These are phyloP conservation scores for Nitzschia sp. DNA, from an alignment of 108 stramenopile genomes.

Conservation along the genomic window DNA sequence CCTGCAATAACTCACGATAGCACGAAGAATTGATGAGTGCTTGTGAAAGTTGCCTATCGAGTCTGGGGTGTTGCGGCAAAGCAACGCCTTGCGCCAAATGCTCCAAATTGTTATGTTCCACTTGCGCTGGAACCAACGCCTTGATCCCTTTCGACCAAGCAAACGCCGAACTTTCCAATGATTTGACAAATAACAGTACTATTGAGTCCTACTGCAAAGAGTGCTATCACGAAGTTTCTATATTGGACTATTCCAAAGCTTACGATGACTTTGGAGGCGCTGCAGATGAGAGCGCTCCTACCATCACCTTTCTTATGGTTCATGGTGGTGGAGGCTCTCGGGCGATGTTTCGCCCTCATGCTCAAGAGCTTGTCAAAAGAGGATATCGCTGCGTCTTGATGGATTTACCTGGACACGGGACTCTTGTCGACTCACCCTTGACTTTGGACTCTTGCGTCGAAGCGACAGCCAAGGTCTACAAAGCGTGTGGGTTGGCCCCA, in stretches of 20 bases:
- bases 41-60: neutral
- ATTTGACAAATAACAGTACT: too few species aligned
- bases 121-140: conserved; percentile 4
- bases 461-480: conserved; percentile 31
- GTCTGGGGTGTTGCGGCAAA: neutral
- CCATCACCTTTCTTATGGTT: conserved; percentile 33
- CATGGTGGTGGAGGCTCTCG: conserved; percentile 46
- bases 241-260: conserved; percentile 37
- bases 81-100: conserved; percentile 2
- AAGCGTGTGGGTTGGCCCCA: neutral
- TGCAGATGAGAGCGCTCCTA: neutral
- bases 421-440: conserved; percentile 38
- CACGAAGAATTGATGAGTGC: too few species aligned
- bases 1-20: too few species aligned
- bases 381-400: conserved; percentile 20
- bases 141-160: conserved; percentile 2
- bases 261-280: conserved; percentile 37
- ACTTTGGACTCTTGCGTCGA: too few species aligned
- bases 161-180: conserved; percentile 2
- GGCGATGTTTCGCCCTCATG: conserved; percentile 41
- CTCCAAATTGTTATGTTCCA: neutral
- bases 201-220: conserved; percentile 39
- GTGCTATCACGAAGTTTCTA: conserved; percentile 43
- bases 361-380: neutral
- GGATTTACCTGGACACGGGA: conserved; percentile 58